Evolutionary conservation across 1,139 yeast genomes (phyloP).

Genomic region (Blastobotrys arbuscula): DNA sequence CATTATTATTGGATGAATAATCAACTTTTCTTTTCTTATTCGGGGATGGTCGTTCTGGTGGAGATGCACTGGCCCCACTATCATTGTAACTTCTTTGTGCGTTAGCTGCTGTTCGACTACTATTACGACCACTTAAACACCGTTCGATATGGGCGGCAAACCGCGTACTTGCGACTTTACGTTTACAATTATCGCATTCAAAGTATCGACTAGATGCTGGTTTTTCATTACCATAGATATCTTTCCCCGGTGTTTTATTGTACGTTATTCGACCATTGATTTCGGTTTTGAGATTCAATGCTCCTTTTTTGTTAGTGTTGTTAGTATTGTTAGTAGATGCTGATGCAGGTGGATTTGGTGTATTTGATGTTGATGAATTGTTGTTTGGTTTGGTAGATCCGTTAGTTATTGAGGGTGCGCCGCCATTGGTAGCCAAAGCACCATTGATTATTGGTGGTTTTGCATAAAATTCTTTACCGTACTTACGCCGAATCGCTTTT

Average conservation of each 20-base stretch:
- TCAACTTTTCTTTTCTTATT: constrained; percentile 11
- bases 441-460: constrained; percentile 14
- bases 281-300: constrained; percentile 19
- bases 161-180: constrained; percentile 85
- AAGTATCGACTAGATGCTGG: constrained; percentile 50
- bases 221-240: constrained; percentile 47
- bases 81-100: constrained; percentile 3
- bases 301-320: background rate
- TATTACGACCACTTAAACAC: constrained; percentile 58
- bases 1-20: no score
- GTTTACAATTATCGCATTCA: constrained; percentile 70
- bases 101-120: constrained; percentile 17
- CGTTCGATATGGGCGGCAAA: constrained; percentile 91
- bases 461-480: constrained; percentile 28
- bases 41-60: constrained; percentile 13
- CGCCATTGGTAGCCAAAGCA: background rate
- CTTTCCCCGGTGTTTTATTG: constrained; percentile 37
- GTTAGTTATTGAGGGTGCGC: constrained; percentile 13
- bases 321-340: background rate
- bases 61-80: constrained; percentile 12
- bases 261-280: constrained; percentile 29
- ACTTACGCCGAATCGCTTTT: constrained; percentile 30
- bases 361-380: background rate
- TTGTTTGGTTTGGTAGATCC: background rate
- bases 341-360: background rate